Conservation (phyloP, 495 filamentous ascomycete species). For the Penicillium nucicola region DNA sequence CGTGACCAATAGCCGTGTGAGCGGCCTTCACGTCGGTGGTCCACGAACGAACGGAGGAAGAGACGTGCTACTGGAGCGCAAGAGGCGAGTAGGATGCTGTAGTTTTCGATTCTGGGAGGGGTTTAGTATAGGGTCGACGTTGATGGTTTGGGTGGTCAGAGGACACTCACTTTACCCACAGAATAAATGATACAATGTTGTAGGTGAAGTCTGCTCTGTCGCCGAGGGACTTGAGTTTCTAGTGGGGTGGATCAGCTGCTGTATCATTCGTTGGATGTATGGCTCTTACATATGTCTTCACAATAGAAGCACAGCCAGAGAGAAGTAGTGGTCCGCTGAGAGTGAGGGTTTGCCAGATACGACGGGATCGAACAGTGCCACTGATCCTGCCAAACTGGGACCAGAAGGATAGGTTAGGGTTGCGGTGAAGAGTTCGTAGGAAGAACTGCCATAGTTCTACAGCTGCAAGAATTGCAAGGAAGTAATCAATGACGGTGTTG, state of each 20-base stretch:
- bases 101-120: constrained; percentile 33
- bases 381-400: constrained; percentile 30
- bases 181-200: constrained; percentile 34
- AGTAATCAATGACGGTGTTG: constrained; percentile 34
- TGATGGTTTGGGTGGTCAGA: no score
- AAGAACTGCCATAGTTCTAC: constrained; percentile 38
- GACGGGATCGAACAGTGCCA: constrained; percentile 25
- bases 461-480: constrained; percentile 28
- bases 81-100: constrained; percentile 32
- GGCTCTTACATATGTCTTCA: constrained; percentile 34
- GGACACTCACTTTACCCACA: constrained; percentile 40
- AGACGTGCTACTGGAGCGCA: constrained; percentile 32
- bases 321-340: constrained; percentile 30
- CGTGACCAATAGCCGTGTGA: constrained; percentile 26
- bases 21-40: constrained; percentile 18
- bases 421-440: constrained; percentile 26
- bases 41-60: constrained; percentile 27
- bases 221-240: constrained; percentile 32
- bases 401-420: constrained; percentile 25
- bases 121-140: no score
- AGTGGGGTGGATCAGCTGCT: background rate
- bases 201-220: constrained; percentile 32
- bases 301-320: constrained; percentile 33
- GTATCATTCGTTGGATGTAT: background rate
- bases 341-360: constrained; percentile 36